Conservation (phyloP, 495 filamentous ascomycete genomes). For the Aspergillus affinis region DNA sequence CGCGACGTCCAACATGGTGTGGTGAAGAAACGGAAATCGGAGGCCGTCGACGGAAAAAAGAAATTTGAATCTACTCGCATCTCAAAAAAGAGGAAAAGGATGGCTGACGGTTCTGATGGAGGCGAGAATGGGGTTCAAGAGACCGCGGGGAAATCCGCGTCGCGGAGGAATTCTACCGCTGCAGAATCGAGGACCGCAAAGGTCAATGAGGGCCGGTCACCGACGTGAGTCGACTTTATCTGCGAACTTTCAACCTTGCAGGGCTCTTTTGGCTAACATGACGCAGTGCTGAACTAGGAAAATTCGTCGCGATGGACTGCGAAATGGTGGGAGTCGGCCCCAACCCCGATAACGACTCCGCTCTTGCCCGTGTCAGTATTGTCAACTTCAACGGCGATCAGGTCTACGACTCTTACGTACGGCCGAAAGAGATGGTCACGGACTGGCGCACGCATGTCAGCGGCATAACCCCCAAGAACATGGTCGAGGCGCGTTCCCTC, state of each 20-base stretch:
- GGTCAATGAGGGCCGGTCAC: conserved; percentile 53
- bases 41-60: conserved; percentile 27
- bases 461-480: conserved; percentile 70
- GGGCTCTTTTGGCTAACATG: conserved; percentile 11
- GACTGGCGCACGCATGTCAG: conserved; percentile 87
- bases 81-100: conserved; percentile 32
- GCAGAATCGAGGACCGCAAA: conserved; percentile 25
- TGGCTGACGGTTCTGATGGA: conserved; percentile 26
- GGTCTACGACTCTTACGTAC: conserved; percentile 88
- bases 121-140: conserved; percentile 15
- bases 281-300: conserved; percentile 61
- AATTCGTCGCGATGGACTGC: conserved; percentile 91
- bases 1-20: conserved; percentile 32
- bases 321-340: conserved; percentile 95
- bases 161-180: conserved; percentile 30
- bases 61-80: conserved; percentile 13
- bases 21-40: conserved; percentile 41
- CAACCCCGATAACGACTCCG: conserved; percentile 60
- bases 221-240: conserved; percentile 33
- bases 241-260: background rate
- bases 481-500: conserved; percentile 66
- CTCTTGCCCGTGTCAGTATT: conserved; percentile 78
- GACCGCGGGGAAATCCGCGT: conserved; percentile 14
- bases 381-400: conserved; percentile 91
- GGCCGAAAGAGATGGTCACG: conserved; percentile 70